Conservation (phyloP, 2,329 filamentous ascomycete species). For the Sporothrix inflata region DNA sequence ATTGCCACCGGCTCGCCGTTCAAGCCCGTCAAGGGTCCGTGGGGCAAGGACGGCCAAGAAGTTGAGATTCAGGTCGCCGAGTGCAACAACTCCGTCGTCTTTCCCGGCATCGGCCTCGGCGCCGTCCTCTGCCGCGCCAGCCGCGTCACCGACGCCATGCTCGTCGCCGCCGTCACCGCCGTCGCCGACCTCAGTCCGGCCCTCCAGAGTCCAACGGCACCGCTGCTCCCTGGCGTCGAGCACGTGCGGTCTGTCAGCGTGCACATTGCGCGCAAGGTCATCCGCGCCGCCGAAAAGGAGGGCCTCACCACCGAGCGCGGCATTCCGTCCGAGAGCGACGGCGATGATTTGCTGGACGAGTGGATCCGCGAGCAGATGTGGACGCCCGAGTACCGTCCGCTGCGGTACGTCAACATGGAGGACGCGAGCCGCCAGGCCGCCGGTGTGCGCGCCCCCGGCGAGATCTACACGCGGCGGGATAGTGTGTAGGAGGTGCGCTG, state of each 20-base stretch:
- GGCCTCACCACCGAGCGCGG: conserved; percentile 65
- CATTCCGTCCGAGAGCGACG: conserved; percentile 60
- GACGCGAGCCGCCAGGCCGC: conserved; percentile 61
- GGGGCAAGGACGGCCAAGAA: conserved; percentile 52
- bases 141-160: conserved; percentile 74
- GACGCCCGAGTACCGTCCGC: conserved; percentile 68
- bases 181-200: conserved; percentile 74
- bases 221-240: conserved; percentile 75
- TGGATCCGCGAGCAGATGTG: conserved; percentile 84
- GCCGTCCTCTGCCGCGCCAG: conserved; percentile 70
- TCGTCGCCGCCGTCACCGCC: conserved; percentile 76
- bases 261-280: conserved; percentile 74
- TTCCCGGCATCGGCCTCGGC: conserved; percentile 84
- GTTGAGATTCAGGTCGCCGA: conserved; percentile 64
- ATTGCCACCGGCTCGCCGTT: conserved; percentile 87
- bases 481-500: conserved; percentile 19
- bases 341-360: conserved; percentile 61
- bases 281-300: conserved; percentile 71
- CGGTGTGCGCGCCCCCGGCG: conserved; percentile 42
- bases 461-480: conserved; percentile 26
- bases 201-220: conserved; percentile 62
- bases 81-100: conserved; percentile 86
- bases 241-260: conserved; percentile 77
- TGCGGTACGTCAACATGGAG: conserved; percentile 59
- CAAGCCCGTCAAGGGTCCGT: conserved; percentile 66